Evolutionary conservation across 2,329 filamentous ascomycete genomes (phyloP).

Genomic region (Fusarium pseudograminearum): DNA sequence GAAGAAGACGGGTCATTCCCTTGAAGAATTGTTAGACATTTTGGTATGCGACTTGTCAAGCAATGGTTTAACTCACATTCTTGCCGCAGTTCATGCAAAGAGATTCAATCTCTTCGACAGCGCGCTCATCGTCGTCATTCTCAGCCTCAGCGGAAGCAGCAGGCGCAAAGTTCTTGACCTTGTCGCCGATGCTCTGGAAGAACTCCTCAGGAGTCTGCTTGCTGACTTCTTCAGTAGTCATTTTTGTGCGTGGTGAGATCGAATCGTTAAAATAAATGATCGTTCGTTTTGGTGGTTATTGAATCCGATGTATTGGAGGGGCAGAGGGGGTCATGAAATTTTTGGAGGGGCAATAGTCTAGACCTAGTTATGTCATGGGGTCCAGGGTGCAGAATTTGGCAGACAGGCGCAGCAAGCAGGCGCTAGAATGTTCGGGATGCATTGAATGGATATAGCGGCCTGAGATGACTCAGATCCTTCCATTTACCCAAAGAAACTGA

Average conservation of each 20-base stretch:
- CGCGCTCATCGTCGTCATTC: conserved; percentile 59
- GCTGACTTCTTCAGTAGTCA: conserved; percentile 58
- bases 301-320: conserved; percentile 44
- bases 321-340: conserved; percentile 50
- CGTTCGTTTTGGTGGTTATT: conserved; percentile 28
- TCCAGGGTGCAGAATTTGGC: conserved; percentile 38
- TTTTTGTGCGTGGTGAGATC: conserved; percentile 45
- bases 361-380: conserved; percentile 49
- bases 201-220: conserved; percentile 62
- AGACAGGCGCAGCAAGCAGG: conserved; percentile 6
- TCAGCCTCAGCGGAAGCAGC: conserved; percentile 53
- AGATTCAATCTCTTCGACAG: conserved; percentile 78
- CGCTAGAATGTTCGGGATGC: conserved; percentile 46
- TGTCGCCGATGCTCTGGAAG: conserved; percentile 72
- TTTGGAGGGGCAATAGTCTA: conserved; percentile 50
- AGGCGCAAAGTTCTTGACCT: conserved; percentile 65
- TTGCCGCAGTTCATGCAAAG: conserved; percentile 89
- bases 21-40: conserved; percentile 53
- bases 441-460: conserved; percentile 1
- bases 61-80: conserved; percentile 66
- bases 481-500: neutral
- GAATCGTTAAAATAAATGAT: conserved; percentile 24
- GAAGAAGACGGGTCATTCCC: conserved; percentile 86
- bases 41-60: neutral
- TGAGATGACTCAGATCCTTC: conserved; percentile 26